Base-by-base conservation (phyloP, 148 eudicot genomes). In the Silene conica region DNA sequence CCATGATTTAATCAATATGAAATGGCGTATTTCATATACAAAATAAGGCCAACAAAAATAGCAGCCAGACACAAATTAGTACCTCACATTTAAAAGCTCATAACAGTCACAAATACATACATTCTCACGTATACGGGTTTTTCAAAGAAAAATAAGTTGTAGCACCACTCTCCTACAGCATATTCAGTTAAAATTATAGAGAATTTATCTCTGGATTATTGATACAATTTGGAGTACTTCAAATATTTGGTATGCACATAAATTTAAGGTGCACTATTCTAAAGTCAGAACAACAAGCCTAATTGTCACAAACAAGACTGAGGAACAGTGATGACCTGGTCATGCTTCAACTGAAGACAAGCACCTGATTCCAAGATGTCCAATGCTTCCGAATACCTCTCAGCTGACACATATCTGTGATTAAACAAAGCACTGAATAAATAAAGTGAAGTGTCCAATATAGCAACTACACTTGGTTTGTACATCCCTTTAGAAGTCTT, bases 341-440 rank as follows among this genome's bases (percentile, higher is more conserved):
- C 92, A 76, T 87, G 81, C 57, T 87, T 88, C 83, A 95, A 76
- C 82, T 95, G 98, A 28, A 88, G 76, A 89, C 93, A 90, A 81
- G 98, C 96, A 71, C 98, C 98, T 34, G 97, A 88, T 63, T 89
- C 86, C 64, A 89, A 82, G 73, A 95, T 77, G 56, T 95, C 90
- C 70, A 90, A 82, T 56, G 93, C 97, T 77, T 95, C 98, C 26
- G 85, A 77, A 71, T 83, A 87, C 81, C 98, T 87, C 73, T 85
- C 89, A 41, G 90, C 89, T 45, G 88, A 68, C 63, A 86, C 71
- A 75, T 95, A 95, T 83, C 98, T 95, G 84, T 55, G 85, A 73
- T 28, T 52, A 25, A 57, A 31, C 74, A 69, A 81, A 52, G 31
- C 67, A 74, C 50, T 71, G 62, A 73, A 67, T 73, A 19, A 79